Base-by-base conservation (phyloP, 768 basidiomycete species). In the Tubosaeta sp. region DNA sequence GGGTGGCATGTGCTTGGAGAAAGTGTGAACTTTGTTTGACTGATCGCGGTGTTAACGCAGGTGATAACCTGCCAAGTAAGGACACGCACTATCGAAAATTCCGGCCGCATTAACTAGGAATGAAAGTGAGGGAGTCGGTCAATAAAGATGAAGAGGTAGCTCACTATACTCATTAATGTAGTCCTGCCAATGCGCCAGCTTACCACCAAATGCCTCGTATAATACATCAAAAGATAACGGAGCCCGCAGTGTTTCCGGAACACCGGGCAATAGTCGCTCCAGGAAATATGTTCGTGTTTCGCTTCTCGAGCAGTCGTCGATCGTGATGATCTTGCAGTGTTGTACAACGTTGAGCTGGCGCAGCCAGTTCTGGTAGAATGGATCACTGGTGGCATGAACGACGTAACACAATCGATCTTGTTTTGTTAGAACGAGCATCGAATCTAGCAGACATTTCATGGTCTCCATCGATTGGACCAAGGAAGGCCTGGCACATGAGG, bases 331-430 rank as follows among this genome's bases (percentile, higher is more conserved):
- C 81, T 87, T 90, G 74, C 88, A 91, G 64, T 90, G 86, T 60
- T 88, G 86, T 76, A 86, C 85, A 46, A 90, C 79, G 55, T 87
- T 88, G 49, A 88, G 73, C 61, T 88, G 87, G 54, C 87, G 76
- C 43, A 91, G 74, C 87, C 86, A 89, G 12, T 84, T 87, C 59
- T 89, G 88, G 61, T 90, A 91, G 68, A 90, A 90, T 0, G 88
- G 87, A 58, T 91, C 88, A 59, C 86, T 88, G 5, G 88, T 87
- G 6, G 86, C 86, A 57, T 90, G 87, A 46, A 90, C 82, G 60
- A 91, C 84, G 61, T 91, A 88, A 61, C 86, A 88, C 13, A 92
- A 68, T n/a, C 86, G 74, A 62, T 91, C 90, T 66, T 92, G 91
- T 71, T 92, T 91, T 31, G 91, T 91, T 50, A 92, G 72, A 13